Evolutionary conservation across 2,329 filamentous ascomycete genomes (phyloP).

Genomic region (Aspergillus cejpii): DNA sequence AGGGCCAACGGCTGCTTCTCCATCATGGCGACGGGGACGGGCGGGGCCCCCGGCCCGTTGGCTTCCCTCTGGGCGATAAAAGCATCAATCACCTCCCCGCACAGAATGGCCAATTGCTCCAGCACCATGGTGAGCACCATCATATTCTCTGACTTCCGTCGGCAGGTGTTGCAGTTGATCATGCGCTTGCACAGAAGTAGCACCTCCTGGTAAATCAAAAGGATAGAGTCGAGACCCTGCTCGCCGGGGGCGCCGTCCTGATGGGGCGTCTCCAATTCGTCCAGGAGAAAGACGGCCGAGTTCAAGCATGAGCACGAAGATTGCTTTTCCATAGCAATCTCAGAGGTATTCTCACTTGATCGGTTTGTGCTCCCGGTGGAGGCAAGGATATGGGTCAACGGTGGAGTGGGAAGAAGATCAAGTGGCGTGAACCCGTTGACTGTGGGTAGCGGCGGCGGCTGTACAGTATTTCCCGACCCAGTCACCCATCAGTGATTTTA

Average conservation of each 20-base stretch:
- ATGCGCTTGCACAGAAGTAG: neutral
- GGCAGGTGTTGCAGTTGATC: neutral
- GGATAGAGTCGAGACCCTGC: neutral
- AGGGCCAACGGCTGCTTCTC: neutral
- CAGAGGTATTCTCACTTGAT: too few relatives aligned
- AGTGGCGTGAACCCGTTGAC: too few relatives aligned
- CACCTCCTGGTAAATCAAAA: neutral
- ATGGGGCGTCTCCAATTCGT: neutral
- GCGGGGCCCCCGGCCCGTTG: neutral
- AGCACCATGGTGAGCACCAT: neutral
- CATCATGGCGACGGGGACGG: neutral
- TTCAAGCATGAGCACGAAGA: neutral
- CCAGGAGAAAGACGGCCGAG: neutral
- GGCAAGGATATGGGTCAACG: too few relatives aligned
- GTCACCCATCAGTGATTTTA: too few relatives aligned
- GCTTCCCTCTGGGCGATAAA: neutral
- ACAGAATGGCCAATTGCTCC: neutral
- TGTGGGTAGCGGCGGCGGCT: too few relatives aligned
- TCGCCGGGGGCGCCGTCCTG: neutral
- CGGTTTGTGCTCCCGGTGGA: too few relatives aligned
- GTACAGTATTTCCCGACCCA: too few relatives aligned
- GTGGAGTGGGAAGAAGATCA: too few relatives aligned
- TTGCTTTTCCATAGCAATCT: too few relatives aligned
- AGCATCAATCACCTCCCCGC: neutral
- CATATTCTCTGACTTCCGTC: neutral